Evolutionary conservation across 2,329 filamentous ascomycete species (phyloP), one percentile per base, ranked within the genome.

Genomic region (Simplicillium sp.): DNA sequence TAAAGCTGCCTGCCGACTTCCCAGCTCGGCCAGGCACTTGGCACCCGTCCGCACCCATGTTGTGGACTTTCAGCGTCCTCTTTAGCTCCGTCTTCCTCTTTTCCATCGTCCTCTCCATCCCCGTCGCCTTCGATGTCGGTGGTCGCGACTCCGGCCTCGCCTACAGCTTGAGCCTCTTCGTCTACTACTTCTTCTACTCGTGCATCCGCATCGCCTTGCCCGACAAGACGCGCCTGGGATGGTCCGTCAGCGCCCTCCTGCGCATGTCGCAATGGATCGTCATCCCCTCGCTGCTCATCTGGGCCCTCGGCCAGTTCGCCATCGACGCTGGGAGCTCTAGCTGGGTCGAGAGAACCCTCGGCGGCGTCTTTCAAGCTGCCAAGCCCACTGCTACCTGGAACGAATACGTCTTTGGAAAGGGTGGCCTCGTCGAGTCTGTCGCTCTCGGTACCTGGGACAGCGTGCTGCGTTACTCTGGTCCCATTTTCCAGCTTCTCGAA

Each of bases 81-180:
- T 87, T 87, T 57, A 87, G 87, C 66, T 73, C 82, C 58, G 66
- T 87, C 65, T 97, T 96, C 67, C 80, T 97, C 54, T 75, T 89
- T 65, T 85, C 85, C 66, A 88, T 96, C 62, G 81, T 97, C 58
- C 84, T 97, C 59, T 95, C 88, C 47, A 92, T 98, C 59, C 92
- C 92, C 46, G 82, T 98, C 59, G 87, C 90, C 55, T 97, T 97
- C 69, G 92, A 98, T 77, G 90, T 97, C 56, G 92, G 92, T 59
- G 92, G 92, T 47, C 82, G 87, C 55, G 89, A 92, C 54, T 94
- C 88, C 57, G 92, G 92, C 44, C 74, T 98, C 56, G 90, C 88
- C 47, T 97, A 94, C 69, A 96, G 88, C 58, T 76, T 97, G 40
- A 80, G 85, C 37, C 77, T 97, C 41, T 89, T 90, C 52, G 72